These are phyloP conservation scores for Sphaerulina populicola DNA, from an alignment of 2,329 filamentous ascomycete genomes.

Conservation along the genomic window DNA sequence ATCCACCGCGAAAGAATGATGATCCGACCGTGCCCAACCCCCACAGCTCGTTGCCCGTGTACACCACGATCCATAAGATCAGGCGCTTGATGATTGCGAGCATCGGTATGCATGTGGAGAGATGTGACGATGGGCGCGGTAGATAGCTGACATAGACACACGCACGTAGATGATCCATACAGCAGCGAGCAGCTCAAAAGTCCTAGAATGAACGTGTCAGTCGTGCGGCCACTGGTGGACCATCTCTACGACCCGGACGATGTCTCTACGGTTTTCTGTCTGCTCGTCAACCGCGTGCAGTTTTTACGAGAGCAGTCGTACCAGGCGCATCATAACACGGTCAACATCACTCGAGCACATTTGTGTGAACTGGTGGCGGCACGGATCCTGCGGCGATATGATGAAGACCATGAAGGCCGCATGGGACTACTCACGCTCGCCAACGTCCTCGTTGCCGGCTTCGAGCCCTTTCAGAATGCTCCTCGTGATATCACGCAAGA, in stretches of 20 bases:
- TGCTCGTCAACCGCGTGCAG: slow-evolving; percentile 72
- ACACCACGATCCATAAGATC: slow-evolving; percentile 63
- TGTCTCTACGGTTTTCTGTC: slow-evolving; percentile 74
- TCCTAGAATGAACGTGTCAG: slow-evolving; percentile 70
- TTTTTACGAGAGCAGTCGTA: slow-evolving; percentile 71
- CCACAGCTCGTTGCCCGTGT: slow-evolving; percentile 60
- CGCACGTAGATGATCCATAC: slow-evolving; percentile 51
- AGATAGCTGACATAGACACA: slow-evolving; percentile 6
- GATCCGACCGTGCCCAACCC: slow-evolving; percentile 44
- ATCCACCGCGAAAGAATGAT: slow-evolving; percentile 33
- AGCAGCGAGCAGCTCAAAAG: slow-evolving; percentile 70
- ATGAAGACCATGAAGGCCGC: slow-evolving; percentile 65
- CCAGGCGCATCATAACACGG: slow-evolving; percentile 69
- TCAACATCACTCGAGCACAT: slow-evolving; percentile 67
- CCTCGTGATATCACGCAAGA: slow-evolving; percentile 57
- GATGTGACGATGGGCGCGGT: background rate
- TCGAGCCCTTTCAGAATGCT: slow-evolving; percentile 78
- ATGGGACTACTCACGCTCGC: slow-evolving; percentile 64
- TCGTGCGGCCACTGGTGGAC: slow-evolving; percentile 75
- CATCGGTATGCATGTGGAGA: slow-evolving; percentile 33
- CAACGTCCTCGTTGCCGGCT: slow-evolving; percentile 72
- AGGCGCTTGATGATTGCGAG: slow-evolving; percentile 41
- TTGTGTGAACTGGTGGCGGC: slow-evolving; percentile 74
- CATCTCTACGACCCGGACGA: slow-evolving; percentile 71
- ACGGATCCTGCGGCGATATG: slow-evolving; percentile 67